Percentiles rank a stretch among this genome's conserved stretches.
Evolutionary conservation across 169 alveolate genomes (phyloP).

Genomic region (Plasmodium berghei): DNA sequence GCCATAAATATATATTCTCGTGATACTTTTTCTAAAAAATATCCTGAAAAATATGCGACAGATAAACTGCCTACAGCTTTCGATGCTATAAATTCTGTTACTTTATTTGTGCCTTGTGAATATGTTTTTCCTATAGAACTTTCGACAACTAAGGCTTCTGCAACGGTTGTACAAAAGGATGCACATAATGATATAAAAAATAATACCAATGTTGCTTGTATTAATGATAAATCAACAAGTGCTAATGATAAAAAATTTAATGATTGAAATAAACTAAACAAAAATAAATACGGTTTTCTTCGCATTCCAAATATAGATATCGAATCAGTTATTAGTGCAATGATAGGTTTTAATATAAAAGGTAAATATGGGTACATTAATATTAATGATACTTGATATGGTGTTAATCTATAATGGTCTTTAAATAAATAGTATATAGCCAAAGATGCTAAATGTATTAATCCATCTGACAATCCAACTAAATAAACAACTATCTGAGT

Average conservation of each 20-base stretch:
- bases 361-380: constrained; percentile 91
- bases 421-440: constrained; percentile 91
- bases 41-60: constrained; percentile 96
- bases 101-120: constrained; percentile 85
- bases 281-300: constrained; percentile 88
- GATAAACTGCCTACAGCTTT: constrained; percentile 92
- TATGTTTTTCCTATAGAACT: constrained; percentile 70
- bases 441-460: constrained; percentile 90
- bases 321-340: constrained; percentile 87
- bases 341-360: constrained; percentile 87
- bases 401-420: constrained; percentile 86
- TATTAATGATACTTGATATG: constrained; percentile 85
- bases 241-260: constrained; percentile 87
- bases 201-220: constrained; percentile 38
- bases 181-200: constrained; percentile 37
- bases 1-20: constrained; percentile 90
- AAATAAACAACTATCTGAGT: constrained; percentile 82
- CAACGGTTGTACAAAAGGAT: constrained; percentile 90
- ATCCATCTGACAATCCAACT: constrained; percentile 93
- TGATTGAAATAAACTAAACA: constrained; percentile 85
- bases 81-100: constrained; percentile 92
- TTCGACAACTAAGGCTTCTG: constrained; percentile 90
- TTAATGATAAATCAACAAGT: constrained; percentile 77
- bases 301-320: constrained; percentile 85
- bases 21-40: constrained; percentile 88